These are phyloP conservation scores for Plasmodium billcollinsi DNA, from an alignment of 169 alveolate genomes.

Conservation along the genomic window DNA sequence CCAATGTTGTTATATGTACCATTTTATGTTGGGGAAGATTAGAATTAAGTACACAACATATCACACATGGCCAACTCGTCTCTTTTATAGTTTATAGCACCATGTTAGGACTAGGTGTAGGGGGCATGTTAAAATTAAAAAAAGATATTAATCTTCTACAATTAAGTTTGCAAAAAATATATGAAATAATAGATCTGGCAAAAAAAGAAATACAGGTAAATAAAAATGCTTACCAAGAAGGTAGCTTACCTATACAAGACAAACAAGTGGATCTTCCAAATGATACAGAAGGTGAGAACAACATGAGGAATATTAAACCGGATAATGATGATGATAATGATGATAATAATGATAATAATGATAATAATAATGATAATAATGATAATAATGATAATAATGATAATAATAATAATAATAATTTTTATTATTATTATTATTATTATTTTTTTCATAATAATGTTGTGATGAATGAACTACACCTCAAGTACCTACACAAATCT, in stretches of 20 bases:
- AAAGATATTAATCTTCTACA: constrained; percentile 42
- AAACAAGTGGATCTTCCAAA: too few species aligned
- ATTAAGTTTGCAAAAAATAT: constrained; percentile 40
- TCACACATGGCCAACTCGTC: constrained; percentile 59
- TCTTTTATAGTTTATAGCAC: constrained; percentile 62
- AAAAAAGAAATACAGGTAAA: neutral
- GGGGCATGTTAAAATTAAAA: constrained; percentile 46
- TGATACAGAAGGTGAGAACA: too few species aligned
- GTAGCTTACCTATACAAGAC: too few species aligned
- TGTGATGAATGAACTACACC: too few species aligned
- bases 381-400: too few species aligned
- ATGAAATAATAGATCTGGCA: constrained; percentile 31
- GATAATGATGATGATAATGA: neutral
- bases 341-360: neutral
- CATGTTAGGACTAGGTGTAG: constrained; percentile 55
- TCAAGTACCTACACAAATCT: too few species aligned
- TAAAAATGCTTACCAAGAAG: neutral
- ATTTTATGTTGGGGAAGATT: constrained; percentile 53
- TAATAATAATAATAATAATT: neutral
- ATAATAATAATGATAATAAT: too few species aligned
- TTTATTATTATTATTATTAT: neutral
- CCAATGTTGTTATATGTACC: constrained; percentile 54
- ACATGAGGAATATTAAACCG: too few species aligned
- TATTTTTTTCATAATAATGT: neutral
- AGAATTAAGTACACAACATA: constrained; percentile 24